These are phyloP conservation scores for Truncatella angustata DNA, from an alignment of 2,329 filamentous ascomycete genomes.

Conservation along the genomic window DNA sequence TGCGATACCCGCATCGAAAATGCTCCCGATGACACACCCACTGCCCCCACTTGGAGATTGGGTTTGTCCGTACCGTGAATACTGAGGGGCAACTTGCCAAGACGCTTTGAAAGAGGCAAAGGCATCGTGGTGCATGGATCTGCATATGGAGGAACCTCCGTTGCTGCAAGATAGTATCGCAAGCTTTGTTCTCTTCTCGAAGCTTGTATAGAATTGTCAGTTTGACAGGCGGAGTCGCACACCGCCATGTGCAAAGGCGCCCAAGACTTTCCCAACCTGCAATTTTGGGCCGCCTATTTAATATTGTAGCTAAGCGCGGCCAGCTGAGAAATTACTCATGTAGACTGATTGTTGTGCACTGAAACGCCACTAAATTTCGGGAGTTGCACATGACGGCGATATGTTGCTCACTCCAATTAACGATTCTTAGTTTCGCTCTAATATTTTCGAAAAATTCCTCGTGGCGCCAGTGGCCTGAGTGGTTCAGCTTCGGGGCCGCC, in stretches of 20 bases:
- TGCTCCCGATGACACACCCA: neutral
- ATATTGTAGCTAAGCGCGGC: constrained; percentile 7
- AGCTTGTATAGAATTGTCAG: neutral
- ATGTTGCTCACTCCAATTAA: neutral
- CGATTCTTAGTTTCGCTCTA: no score
- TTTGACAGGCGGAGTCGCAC: constrained; percentile 1
- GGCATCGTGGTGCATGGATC: neutral
- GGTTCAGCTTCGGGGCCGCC: neutral
- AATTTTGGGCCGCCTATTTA: neutral
- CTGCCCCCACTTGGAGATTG: constrained; percentile 4
- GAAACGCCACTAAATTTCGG: neutral
- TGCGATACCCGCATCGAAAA: neutral
- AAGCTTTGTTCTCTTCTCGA: neutral
- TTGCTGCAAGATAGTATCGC: neutral
- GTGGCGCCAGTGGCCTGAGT: no score
- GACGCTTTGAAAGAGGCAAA: neutral
- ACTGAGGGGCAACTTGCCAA: neutral
- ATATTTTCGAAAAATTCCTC: no score
- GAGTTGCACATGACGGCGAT: neutral
- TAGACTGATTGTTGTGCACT: neutral
- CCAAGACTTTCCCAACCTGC: neutral
- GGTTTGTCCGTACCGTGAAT: neutral
- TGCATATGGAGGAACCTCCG: neutral
- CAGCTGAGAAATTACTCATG: no score
- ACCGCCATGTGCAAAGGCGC: neutral